Percentiles rank a stretch among this genome's conserved stretches.
These are phyloP conservation scores for Fusarium xyrophilum DNA, from an alignment of 2,329 filamentous ascomycete genomes.

Conservation along the genomic window DNA sequence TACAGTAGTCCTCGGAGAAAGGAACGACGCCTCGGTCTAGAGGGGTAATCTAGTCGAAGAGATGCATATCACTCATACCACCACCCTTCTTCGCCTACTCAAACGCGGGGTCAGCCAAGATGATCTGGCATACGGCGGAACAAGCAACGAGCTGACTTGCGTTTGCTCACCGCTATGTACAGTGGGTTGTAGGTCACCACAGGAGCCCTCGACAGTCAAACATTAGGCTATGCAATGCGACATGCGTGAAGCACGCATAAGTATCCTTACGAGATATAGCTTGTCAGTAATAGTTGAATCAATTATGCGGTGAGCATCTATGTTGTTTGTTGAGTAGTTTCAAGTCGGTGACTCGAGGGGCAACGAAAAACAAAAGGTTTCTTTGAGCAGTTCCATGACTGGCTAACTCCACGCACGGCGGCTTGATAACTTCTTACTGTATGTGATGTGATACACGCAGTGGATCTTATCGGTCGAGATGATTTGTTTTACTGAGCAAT, in stretches of 20 bases:
- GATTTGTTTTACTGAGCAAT: neutral
- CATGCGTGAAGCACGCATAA: neutral
- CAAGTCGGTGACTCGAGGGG: neutral
- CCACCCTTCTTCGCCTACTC: neutral
- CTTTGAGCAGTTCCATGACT: neutral
- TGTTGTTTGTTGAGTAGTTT: neutral
- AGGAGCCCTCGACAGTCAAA: neutral
- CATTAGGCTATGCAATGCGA: neutral
- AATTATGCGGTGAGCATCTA: neutral
- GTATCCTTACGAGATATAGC: neutral
- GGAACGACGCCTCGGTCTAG: conserved; percentile 9
- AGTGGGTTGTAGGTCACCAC: neutral
- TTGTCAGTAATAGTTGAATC: neutral
- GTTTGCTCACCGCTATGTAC: conserved; percentile 25
- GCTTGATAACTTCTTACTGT: neutral
- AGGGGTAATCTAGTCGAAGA: neutral
- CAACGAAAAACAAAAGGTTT: neutral
- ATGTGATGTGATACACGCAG: neutral
- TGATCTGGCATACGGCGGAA: neutral
- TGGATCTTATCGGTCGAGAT: neutral
- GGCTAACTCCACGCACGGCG: neutral
- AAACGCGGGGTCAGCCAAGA: conserved; percentile 4
- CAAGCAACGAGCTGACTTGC: conserved; percentile 9
- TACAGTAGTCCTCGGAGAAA: conserved; percentile 37
- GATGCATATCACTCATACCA: neutral